Evolutionary conservation across 1,284 basidiomycete genomes (phyloP), one percentile per base, ranked within the genome.

Genomic region (Papiliotrema laurentii): DNA sequence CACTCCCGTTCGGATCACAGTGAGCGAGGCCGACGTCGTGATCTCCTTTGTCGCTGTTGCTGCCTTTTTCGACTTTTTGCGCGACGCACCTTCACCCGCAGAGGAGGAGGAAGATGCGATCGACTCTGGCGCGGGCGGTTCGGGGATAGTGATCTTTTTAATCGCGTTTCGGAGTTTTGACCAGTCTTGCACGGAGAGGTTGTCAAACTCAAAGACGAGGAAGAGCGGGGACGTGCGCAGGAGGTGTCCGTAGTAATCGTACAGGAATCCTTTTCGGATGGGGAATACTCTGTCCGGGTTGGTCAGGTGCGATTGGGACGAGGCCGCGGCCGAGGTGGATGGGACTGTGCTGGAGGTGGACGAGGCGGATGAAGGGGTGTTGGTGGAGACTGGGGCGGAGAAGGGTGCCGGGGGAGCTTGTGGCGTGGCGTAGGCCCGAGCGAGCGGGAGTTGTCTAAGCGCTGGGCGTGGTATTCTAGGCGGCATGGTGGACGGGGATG

Each of bases 121-220:
- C 10, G 35, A 22, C 40, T 37, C 43, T 35, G 38, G 27, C 22
- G 44, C 40, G 18, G 56, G 49, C 5, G 51, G 27, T 26, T 47
- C 43, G 16, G 71, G 63, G 1, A 59, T 33, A 1, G 67, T 63
- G 25, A 75, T 56, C 5, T 53, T 34, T 14, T 56, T 45, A 28
- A 76, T 63, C 3, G 69, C 69, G 2, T 58, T 45, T 10, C 75
- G 59, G 4, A 77, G 53, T 1, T 49, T 41, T 3, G 52, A 47
- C 46, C 68, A 65, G 53, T 76, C 72, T 19, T 59, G 53, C 1
- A 68, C 68, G 4, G 63, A 53, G 33, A 77, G 61, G 56, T 75
- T 74, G 44, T 60, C 65, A 38, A 73, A 74, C 24, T 70, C 63
- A 58, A 77, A 74, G 37, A 77, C 59, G 11, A 77, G 59, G 46